These are phyloP conservation scores for Entomortierella lignicola DNA, from an alignment of 192 early-diverging fungal species.

Conservation along the genomic window DNA sequence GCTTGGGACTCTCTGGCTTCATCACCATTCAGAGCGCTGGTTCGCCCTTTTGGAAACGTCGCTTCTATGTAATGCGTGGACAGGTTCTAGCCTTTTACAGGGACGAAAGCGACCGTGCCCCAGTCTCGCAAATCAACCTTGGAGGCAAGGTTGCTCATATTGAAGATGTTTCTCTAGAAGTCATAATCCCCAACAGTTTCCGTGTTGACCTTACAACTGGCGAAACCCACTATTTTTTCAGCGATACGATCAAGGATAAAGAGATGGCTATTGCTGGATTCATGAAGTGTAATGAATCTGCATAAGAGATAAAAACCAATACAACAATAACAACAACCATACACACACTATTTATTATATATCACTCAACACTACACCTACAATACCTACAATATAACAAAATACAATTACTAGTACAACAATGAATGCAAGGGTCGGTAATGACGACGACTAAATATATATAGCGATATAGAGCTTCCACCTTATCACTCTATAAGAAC, in stretches of 20 bases:
- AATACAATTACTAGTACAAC: no score
- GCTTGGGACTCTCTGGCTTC: constrained; percentile 55
- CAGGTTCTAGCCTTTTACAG: constrained; percentile 60
- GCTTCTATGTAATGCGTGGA: constrained; percentile 68
- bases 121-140: constrained; percentile 56
- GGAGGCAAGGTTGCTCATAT: constrained; percentile 52
- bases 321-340: neutral
- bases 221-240: constrained; percentile 63
- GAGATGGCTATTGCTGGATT: constrained; percentile 57
- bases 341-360: no score
- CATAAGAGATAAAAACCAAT: constrained; percentile 1
- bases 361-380: no score
- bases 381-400: no score
- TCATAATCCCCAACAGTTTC: constrained; percentile 65
- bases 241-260: constrained; percentile 55
- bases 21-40: constrained; percentile 61
- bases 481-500: no score
- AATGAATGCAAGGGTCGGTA: no score
- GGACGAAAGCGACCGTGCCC: constrained; percentile 57
- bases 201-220: constrained; percentile 56
- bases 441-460: no score
- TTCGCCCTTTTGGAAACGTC: constrained; percentile 67
- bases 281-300: constrained; percentile 57
- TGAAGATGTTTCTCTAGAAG: constrained; percentile 59
- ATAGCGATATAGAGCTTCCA: no score